Evolutionary conservation across 1,139 yeast genomes (phyloP), one percentile per base, ranked within the genome.

Genomic region (Hansenula lynferdii): DNA sequence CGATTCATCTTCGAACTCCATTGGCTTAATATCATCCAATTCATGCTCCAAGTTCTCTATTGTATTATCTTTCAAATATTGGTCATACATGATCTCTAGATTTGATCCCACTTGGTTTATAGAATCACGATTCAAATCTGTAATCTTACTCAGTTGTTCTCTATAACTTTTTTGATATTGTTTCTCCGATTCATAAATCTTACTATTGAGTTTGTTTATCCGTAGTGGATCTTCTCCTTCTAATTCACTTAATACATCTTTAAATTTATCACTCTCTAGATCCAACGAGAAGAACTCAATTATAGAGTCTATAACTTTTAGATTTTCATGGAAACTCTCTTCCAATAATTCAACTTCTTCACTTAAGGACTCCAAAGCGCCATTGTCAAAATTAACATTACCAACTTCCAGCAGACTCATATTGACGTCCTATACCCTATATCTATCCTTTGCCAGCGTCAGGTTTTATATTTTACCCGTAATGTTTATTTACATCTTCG

Each of bases 81-180:
- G 45, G 6, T 50, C 56, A 36, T 42, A 50, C 7, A 38, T 28
- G 14, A 40, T 28, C 33, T 39, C 50, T 21, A 48, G 43, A 28
- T 45, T 52, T 21, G 39, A 42, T 14, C 38, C 36, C 26, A 47
- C 29, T 21, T 45, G 45, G 4, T 12, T 15, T 24, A 28, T 45
- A 5, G 54, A 45, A 1, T 24, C 28, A 1, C 26, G 32, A 21
- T 47, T 42, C 7, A 43, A 23, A 29, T 25, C 4, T 28, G 14
- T 11, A 50, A 25, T 20, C 38, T 44, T 8, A 28, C 25, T 19
- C 8, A 41, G 29, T 22, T 39, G 37, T 4, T 31, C 28, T 11
- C 29, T 24, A 28, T 40, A 47, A 5, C 38, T 16, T 6, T 32
- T 23, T 19, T 49, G 49, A 22, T 42, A 42, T n/a, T 38, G 33